Conservation (phyloP, 305 asterid species). For the Petunia hybrid region DNA sequence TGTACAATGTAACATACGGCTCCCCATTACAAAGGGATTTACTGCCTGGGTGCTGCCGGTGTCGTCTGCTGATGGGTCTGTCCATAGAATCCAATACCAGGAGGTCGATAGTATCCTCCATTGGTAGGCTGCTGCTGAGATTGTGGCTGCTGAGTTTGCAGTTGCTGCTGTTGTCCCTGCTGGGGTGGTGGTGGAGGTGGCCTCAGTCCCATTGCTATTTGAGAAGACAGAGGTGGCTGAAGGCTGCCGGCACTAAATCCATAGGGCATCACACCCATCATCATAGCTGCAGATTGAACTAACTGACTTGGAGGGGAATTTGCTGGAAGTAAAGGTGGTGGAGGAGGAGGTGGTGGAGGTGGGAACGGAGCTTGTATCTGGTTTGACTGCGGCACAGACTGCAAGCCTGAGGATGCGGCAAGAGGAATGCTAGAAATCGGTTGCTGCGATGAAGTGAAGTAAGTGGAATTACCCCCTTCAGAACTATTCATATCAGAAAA, state of each 20-base stretch:
- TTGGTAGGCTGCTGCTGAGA: slow-evolving; percentile 52
- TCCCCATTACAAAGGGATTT: slow-evolving; percentile 36
- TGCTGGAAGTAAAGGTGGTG: slow-evolving; percentile 57
- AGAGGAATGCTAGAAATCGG: slow-evolving; percentile 51
- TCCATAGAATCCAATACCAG: slow-evolving; percentile 81
- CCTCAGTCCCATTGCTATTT: slow-evolving; percentile 51
- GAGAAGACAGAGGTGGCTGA: slow-evolving; percentile 52
- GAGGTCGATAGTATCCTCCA: slow-evolving; percentile 75
- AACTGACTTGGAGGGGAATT: slow-evolving; percentile 58
- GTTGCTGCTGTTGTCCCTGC: slow-evolving; percentile 61
- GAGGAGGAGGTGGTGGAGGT: slow-evolving; percentile 74
- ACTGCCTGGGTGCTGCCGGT: slow-evolving; percentile 80
- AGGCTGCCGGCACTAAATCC: slow-evolving; percentile 63
- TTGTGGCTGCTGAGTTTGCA: slow-evolving; percentile 51
- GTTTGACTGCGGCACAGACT: slow-evolving; percentile 50
- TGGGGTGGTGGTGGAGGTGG: slow-evolving; percentile 65
- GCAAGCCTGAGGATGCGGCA: slow-evolving; percentile 43
- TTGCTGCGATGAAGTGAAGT: slow-evolving; percentile 59
- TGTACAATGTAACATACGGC: slow-evolving; percentile 54
- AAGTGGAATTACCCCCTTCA: slow-evolving; percentile 54
- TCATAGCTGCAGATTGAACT: slow-evolving; percentile 53
- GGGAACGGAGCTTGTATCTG: slow-evolving; percentile 66
- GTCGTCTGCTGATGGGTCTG: slow-evolving; percentile 78
- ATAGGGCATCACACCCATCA: slow-evolving; percentile 66
- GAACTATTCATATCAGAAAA: slow-evolving; percentile 51